Evolutionary conservation across 2,329 filamentous ascomycete species (phyloP).

Genomic region (Aspergillus tubingensis): DNA sequence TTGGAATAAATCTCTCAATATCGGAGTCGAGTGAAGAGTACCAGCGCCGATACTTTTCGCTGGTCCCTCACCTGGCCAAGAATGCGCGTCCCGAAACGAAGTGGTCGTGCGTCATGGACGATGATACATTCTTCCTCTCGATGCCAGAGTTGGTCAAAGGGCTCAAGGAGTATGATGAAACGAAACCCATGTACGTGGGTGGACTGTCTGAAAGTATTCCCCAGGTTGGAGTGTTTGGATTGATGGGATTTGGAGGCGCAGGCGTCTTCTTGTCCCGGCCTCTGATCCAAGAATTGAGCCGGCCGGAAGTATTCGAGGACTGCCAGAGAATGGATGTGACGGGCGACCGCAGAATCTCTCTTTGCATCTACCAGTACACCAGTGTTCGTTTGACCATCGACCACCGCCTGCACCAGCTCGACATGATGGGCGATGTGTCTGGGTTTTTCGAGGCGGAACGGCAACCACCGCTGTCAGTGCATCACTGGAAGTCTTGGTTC

Average conservation of each 20-base stretch:
- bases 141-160: conserved; percentile 54
- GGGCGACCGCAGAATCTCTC: conserved; percentile 59
- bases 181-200: conserved; percentile 56
- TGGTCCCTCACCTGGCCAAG: conserved; percentile 54
- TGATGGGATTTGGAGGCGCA: conserved; percentile 64
- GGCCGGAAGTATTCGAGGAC: conserved; percentile 44
- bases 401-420: conserved; percentile 60
- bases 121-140: conserved; percentile 65
- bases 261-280: conserved; percentile 61
- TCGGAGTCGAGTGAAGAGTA: conserved; percentile 39
- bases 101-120: conserved; percentile 62
- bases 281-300: conserved; percentile 52
- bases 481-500: conserved; percentile 68
- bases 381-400: conserved; percentile 57
- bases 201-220: conserved; percentile 59
- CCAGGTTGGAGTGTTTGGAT: conserved; percentile 55
- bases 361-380: conserved; percentile 60
- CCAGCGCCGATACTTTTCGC: conserved; percentile 58
- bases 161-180: conserved; percentile 53
- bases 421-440: conserved; percentile 56
- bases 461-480: conserved; percentile 55
- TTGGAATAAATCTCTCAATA: conserved; percentile 48
- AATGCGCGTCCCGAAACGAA: conserved; percentile 48
- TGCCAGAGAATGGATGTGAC: conserved; percentile 51
- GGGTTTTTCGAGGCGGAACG: conserved; percentile 63